These are phyloP conservation scores for Fusarium brachygibbosum DNA, from an alignment of 2,329 filamentous ascomycete species.

Conservation along the genomic window DNA sequence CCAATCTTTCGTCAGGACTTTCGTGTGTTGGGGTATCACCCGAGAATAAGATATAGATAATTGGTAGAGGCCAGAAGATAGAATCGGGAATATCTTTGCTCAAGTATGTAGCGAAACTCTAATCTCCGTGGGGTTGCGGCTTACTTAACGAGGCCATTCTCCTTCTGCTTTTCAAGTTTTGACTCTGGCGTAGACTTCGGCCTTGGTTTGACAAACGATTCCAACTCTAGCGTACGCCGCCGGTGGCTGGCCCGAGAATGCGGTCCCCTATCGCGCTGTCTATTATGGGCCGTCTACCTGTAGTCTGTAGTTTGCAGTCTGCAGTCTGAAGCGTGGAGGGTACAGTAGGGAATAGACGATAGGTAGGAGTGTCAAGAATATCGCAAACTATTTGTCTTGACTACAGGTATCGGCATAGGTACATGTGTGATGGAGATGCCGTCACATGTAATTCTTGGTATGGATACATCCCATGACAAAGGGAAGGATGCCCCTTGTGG, in stretches of 20 bases:
- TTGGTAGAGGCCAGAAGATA: conserved; percentile 10
- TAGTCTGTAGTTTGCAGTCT: not conserved
- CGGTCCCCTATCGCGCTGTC: conserved; percentile 34
- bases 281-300: conserved; percentile 2
- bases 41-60: conserved; percentile 16
- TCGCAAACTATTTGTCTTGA: not conserved
- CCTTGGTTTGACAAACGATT: conserved; percentile 25
- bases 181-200: conserved; percentile 9
- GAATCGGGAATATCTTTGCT: conserved; percentile 33
- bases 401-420: not conserved
- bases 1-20: conserved; percentile 6
- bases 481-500: conserved; percentile 12
- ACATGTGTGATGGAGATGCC: conserved; percentile 29
- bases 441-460: conserved; percentile 30
- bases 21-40: conserved; percentile 6
- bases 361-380: not conserved
- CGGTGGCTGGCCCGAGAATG: conserved; percentile 28
- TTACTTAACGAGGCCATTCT: conserved; percentile 53
- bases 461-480: conserved; percentile 9
- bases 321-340: not conserved
- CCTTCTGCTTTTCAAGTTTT: conserved; percentile 6
- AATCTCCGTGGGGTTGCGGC: conserved; percentile 37
- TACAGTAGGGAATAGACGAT: not conserved
- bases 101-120: conserved; percentile 22
- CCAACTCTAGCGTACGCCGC: conserved; percentile 43